Evolutionary conservation across 225 moss, liverwort and hornwort genomes (phyloP).

Genomic region (Pleurozium schreberi): DNA sequence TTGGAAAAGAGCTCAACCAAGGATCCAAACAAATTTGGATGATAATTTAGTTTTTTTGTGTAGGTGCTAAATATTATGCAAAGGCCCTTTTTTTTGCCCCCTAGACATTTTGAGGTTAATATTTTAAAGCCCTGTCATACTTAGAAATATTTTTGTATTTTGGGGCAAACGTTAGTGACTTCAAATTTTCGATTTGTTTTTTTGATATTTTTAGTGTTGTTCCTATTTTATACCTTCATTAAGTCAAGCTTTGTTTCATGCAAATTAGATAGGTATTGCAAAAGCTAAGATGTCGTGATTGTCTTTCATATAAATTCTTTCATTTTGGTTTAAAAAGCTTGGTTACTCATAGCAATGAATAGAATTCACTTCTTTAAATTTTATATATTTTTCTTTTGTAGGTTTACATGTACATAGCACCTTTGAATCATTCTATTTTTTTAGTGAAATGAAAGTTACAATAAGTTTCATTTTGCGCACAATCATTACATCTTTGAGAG

Average conservation of each 20-base stretch:
- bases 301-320: too few relatives aligned
- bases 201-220: not conserved
- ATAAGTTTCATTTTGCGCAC: not conserved
- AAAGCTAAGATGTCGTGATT: too few relatives aligned
- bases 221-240: not conserved
- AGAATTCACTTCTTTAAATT: not conserved
- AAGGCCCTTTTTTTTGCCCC: not conserved
- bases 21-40: not conserved
- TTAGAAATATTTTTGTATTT: not conserved
- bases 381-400: not conserved
- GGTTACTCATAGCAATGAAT: not conserved
- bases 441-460: not conserved
- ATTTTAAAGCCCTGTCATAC: not conserved
- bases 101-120: not conserved
- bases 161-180: rapidly evolving
- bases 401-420: not conserved
- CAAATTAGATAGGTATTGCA: not conserved
- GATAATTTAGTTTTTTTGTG: rapidly evolving
- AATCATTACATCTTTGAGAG: not conserved
- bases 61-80: not conserved
- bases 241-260: not conserved
- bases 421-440: not conserved
- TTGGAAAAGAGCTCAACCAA: not conserved
- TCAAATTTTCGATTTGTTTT: not conserved
- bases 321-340: not conserved